These are phyloP conservation scores for Sanghuangporus sanghuang DNA, from an alignment of 1,284 basidiomycete species.

Conservation along the genomic window DNA sequence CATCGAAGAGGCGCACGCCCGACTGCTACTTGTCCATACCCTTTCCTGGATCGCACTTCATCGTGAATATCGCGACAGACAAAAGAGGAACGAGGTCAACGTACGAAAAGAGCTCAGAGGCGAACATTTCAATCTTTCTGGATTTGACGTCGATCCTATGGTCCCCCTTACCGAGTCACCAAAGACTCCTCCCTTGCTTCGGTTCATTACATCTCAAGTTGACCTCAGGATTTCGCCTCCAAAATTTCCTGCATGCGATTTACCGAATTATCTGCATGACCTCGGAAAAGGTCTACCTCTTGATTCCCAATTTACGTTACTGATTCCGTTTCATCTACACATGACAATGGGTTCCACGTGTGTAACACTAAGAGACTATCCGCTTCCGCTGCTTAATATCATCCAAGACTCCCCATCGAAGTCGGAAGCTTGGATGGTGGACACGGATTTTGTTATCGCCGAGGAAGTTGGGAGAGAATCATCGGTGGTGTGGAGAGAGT, in stretches of 20 bases:
- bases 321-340: conserved; percentile 80
- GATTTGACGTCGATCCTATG: conserved; percentile 27
- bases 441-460: conserved; percentile 81
- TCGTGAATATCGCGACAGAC: conserved; percentile 33
- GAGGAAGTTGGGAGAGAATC: conserved; percentile 80
- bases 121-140: conserved; percentile 24
- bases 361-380: conserved; percentile 77
- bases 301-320: conserved; percentile 72
- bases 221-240: conserved; percentile 58
- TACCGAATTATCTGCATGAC: conserved; percentile 68
- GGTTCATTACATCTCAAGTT: conserved; percentile 62
- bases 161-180: conserved; percentile 31
- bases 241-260: conserved; percentile 49
- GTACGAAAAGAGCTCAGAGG: conserved; percentile 34
- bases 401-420: conserved; percentile 38
- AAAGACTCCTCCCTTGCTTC: conserved; percentile 68
- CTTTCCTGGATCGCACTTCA: conserved; percentile 71
- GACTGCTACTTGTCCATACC: conserved; percentile 73
- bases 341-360: conserved; percentile 64
- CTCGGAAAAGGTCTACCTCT: conserved; percentile 69
- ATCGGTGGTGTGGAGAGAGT: conserved; percentile 72
- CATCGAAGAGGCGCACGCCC: conserved; percentile 67
- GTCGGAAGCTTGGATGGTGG: conserved; percentile 56
- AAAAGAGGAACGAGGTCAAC: conserved; percentile 26
- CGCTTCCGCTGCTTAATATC: conserved; percentile 63